Conservation (phyloP, 441 rosid genomes). For the Populus hybrid region DNA sequence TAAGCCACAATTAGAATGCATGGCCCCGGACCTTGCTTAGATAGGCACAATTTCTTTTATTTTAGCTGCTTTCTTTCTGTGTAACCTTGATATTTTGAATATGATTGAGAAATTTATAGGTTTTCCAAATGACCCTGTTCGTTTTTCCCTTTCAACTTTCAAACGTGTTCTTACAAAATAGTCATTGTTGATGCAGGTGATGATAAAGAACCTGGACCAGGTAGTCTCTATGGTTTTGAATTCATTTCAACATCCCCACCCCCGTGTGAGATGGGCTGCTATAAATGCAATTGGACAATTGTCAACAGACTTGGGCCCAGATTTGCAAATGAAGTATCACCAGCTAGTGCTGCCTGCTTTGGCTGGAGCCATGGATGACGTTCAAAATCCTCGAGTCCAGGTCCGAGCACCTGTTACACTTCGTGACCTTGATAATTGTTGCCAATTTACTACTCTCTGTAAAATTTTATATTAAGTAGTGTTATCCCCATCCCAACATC, state of each 20-base stretch:
- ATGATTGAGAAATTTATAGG: neutral
- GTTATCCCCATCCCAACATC: neutral
- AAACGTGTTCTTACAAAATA: neutral
- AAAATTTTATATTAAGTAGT: neutral
- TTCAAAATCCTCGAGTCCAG: slow-evolving; percentile 91
- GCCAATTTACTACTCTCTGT: neutral
- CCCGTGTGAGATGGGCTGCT: slow-evolving; percentile 96
- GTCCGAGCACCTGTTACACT: slow-evolving; percentile 22
- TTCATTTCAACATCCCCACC: slow-evolving; percentile 80
- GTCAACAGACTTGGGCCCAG: slow-evolving; percentile 96
- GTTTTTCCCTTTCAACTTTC: neutral
- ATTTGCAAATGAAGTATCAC: slow-evolving; percentile 88
- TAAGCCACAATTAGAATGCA: neutral
- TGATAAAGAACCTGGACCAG: slow-evolving; percentile 74
- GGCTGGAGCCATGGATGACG: slow-evolving; percentile 86
- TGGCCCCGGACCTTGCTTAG: neutral
- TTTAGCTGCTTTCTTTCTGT: neutral
- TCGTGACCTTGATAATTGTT: slow-evolving; percentile 1
- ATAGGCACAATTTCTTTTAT: neutral
- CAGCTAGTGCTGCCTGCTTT: slow-evolving; percentile 74
- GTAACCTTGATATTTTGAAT: neutral
- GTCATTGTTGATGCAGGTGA: slow-evolving; percentile 41
- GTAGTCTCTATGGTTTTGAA: slow-evolving; percentile 75
- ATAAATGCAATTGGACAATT: slow-evolving; percentile 90
- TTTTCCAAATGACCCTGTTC: neutral